A percentile compares a stretch with the other conserved stretches of the same genome.
Evolutionary conservation across 805 yeast genomes (phyloP).

Genomic region (Candida lessepsii): DNA sequence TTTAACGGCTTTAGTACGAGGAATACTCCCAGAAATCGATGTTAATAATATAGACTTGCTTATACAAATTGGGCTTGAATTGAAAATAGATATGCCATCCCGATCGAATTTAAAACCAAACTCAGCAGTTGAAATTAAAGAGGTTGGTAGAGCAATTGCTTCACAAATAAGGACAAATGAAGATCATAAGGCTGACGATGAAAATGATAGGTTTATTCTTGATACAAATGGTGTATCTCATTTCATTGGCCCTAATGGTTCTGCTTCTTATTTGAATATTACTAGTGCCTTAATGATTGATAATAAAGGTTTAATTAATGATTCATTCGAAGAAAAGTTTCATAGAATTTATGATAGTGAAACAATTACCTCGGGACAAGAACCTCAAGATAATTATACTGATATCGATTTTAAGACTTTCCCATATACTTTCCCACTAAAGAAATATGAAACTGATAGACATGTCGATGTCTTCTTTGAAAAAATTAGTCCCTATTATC

Average conservation of each 20-base stretch:
- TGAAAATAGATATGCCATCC: slow-evolving; percentile 6
- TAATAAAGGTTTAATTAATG: background rate
- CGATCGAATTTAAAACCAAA: background rate
- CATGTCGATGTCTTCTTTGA: slow-evolving; percentile 6
- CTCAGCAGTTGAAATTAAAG: background rate
- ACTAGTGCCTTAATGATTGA: background rate
- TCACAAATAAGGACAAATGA: background rate
- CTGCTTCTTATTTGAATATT: background rate
- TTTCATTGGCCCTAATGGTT: slow-evolving; percentile 6
- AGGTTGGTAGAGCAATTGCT: background rate
- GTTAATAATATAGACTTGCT: slow-evolving; percentile 1
- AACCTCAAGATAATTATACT: background rate
- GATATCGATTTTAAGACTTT: slow-evolving; percentile 4
- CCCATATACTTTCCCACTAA: background rate
- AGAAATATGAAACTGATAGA: background rate
- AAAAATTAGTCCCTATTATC: slow-evolving; percentile 3
- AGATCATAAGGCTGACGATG: no score
- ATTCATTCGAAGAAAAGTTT: background rate
- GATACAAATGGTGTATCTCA: slow-evolving; percentile 4
- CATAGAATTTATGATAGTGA: background rate
- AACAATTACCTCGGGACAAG: background rate
- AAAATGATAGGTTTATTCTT: slow-evolving; percentile 6
- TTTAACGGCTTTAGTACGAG: slow-evolving; percentile 1
- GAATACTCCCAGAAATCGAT: slow-evolving; percentile 4
- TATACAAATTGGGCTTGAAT: background rate